Evolutionary conservation across 2,329 filamentous ascomycete genomes (phyloP), one percentile per base, ranked within the genome.

Genomic region (Didymosphaeria variabile): DNA sequence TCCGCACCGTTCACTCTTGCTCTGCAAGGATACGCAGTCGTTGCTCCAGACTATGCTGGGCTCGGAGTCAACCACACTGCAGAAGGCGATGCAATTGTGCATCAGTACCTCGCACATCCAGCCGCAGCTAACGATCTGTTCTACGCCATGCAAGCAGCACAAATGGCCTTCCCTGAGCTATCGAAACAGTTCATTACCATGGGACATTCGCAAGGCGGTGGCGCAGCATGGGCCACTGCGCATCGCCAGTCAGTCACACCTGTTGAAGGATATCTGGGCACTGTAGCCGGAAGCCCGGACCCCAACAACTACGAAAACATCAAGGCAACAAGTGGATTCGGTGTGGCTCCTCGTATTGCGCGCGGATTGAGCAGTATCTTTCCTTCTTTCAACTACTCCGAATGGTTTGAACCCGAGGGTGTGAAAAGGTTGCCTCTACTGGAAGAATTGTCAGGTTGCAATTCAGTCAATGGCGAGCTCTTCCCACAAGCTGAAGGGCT

Each of bases 201-300:
- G 65, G 82, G 83, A 8, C 81, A 84, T 60, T 82, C 78, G 12
- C 81, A 85, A 68, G 84, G 83, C 23, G 83, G 81, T 8, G 77
- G 75, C 1, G 78, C 75, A 0, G 79, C 79, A 0, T 85, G 83
- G 83, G 70, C 69, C 3, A 62, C 73, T 32, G 60, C 62, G 2
- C 21, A 64, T 19, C 63, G 59, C 6, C 44, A 50, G 34, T n/a
- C 12, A 15, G 17, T 19, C 5, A 55, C 17, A 3, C 58, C 63
- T 3, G 42, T 61, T 3, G 52, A 53, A 6, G 61, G 58, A n/a
- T 60, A 65, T 45, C 32, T 63, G 9, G 60, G 63, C 9, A 40
- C 55, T 3, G 31, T 65, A 8, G 55, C 55, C 19, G 31, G 26
- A 15, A 49, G 42, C n/a, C 31, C 42, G 10, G 31, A 32, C 19